These are phyloP conservation scores for Lipomyces starkeyi DNA, from an alignment of 805 yeast genomes.

Conservation along the genomic window DNA sequence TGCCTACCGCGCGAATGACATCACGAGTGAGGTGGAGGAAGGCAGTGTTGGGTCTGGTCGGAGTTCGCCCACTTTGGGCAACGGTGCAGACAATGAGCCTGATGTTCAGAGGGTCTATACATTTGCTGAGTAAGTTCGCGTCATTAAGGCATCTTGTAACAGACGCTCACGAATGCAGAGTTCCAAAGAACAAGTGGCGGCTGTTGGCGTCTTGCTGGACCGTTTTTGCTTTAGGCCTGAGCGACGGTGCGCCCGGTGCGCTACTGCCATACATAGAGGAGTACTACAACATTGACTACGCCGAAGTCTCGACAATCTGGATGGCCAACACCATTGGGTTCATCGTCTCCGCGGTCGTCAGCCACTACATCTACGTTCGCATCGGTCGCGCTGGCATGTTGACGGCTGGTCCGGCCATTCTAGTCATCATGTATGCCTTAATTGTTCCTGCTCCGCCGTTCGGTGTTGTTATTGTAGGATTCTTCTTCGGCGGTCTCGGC, in stretches of 20 bases:
- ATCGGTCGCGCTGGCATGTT: constrained; percentile 53
- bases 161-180: constrained; percentile 1
- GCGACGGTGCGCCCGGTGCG: constrained; percentile 66
- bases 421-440: constrained; percentile 53
- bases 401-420: constrained; percentile 49
- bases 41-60: background rate
- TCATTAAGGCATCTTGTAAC: background rate
- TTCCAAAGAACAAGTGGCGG: constrained; percentile 19
- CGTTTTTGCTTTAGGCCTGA: constrained; percentile 31
- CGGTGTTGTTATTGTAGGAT: constrained; percentile 56
- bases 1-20: constrained; percentile 1
- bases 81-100: background rate
- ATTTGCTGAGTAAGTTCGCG: background rate
- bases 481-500: constrained; percentile 65
- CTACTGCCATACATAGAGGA: constrained; percentile 60
- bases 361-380: constrained; percentile 52
- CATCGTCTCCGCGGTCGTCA: constrained; percentile 56
- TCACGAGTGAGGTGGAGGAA: background rate
- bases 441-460: constrained; percentile 58
- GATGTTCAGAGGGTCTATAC: background rate
- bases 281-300: constrained; percentile 55
- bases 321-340: constrained; percentile 63
- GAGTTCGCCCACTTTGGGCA: background rate
- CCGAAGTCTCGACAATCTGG: constrained; percentile 65
- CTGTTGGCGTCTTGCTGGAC: constrained; percentile 19